Evolutionary conservation across 805 yeast species (phyloP).

Genomic region (Schwanniomyces pseudopolymorphus): DNA sequence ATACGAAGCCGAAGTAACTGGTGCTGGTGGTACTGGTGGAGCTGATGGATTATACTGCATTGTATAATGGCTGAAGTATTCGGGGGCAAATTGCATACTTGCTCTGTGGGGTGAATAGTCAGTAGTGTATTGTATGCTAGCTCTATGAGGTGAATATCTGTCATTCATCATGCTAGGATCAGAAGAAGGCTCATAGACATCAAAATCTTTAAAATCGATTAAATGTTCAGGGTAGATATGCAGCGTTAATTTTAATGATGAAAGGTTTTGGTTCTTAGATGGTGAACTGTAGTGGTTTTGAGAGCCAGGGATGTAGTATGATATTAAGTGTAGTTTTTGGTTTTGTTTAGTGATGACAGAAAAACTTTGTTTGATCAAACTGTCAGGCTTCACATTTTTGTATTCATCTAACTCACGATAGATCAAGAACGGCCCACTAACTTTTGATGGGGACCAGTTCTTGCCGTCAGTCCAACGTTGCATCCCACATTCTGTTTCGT

Average conservation of each 20-base stretch:
- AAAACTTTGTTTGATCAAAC: constrained; percentile 65
- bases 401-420: constrained; percentile 58
- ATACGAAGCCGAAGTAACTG: not conserved
- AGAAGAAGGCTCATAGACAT: constrained; percentile 17
- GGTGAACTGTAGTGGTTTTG: constrained; percentile 15
- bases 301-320: constrained; percentile 34
- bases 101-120: constrained; percentile 33
- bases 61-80: constrained; percentile 4
- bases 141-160: constrained; percentile 33
- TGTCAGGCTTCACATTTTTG: constrained; percentile 39
- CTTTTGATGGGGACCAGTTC: constrained; percentile 72
- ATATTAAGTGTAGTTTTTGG: constrained; percentile 59
- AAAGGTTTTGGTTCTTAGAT: constrained; percentile 22
- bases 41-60: not conserved
- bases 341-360: constrained; percentile 53
- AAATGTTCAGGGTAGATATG: constrained; percentile 22
- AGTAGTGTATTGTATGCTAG: constrained; percentile 2
- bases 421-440: constrained; percentile 32
- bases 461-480: constrained; percentile 79
- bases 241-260: constrained; percentile 18
- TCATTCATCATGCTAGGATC: constrained; percentile 30
- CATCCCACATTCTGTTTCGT: constrained; percentile 68
- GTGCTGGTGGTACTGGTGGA: constrained; percentile 1
- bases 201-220: constrained; percentile 35
- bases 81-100: constrained; percentile 4